Conservation (phyloP, 805 yeast species). For the Myxozyma neotropica region DNA sequence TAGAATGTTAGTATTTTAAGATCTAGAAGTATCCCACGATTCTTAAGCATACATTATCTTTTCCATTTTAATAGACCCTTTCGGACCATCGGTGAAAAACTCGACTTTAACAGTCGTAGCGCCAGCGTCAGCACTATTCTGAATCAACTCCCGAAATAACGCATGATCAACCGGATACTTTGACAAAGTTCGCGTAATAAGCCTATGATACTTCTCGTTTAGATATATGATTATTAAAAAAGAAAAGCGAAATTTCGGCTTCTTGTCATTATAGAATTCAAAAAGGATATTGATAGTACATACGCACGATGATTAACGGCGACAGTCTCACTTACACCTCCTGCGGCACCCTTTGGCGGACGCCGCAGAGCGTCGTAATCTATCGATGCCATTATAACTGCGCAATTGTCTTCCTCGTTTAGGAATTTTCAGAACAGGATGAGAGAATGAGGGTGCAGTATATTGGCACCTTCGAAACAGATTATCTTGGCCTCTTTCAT, state of each 20-base stretch:
- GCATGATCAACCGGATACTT: conserved; percentile 50
- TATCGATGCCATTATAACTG: conserved; percentile 1
- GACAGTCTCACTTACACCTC: conserved; percentile 38
- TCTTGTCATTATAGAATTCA: not conserved
- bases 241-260: not conserved
- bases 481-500: too few species aligned
- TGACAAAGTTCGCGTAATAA: conserved; percentile 47
- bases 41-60: conserved; percentile 25
- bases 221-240: not conserved
- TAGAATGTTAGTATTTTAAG: not conserved
- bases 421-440: too few species aligned
- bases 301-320: conserved; percentile 47
- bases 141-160: conserved; percentile 46
- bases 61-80: conserved; percentile 25
- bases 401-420: not conserved
- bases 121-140: conserved; percentile 48
- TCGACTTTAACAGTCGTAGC: conserved; percentile 43
- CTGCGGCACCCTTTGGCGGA: conserved; percentile 15
- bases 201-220: conserved; percentile 23
- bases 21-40: too few species aligned
- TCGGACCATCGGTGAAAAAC: conserved; percentile 35
- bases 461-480: too few species aligned
- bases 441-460: too few species aligned
- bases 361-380: conserved; percentile 28
- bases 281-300: conserved; percentile 10